Evolutionary conservation across 805 yeast genomes (phyloP).

Genomic region (Pichia cabralensis): DNA sequence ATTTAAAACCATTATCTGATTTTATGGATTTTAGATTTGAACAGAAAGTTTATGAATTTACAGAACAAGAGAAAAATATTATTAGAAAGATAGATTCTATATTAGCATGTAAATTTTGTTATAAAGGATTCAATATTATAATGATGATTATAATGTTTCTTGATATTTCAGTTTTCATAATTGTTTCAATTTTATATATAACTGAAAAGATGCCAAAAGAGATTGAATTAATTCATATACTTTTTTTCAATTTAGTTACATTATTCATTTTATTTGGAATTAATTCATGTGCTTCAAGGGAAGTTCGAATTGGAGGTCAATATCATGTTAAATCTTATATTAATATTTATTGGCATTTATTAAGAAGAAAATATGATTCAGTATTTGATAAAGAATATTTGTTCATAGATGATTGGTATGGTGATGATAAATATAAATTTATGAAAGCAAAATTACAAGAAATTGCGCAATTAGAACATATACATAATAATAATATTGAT

Average conservation of each 20-base stretch:
- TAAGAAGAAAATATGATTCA: not conserved
- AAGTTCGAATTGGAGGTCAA: constrained; percentile 8
- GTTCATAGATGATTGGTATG: constrained; percentile 14
- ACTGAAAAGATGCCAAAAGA: not conserved
- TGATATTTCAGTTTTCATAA: not conserved
- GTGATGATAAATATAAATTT: constrained; percentile 11
- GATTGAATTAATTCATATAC: constrained; percentile 7
- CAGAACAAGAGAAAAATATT: constrained; percentile 2
- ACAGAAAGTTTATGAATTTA: not conserved
- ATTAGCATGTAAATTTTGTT: constrained; percentile 4
- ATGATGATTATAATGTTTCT: not conserved
- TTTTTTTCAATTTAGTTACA: constrained; percentile 7
- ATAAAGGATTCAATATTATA: constrained; percentile 1
- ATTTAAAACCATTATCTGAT: constrained; percentile 1
- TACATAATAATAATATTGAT: not conserved
- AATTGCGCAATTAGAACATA: not conserved
- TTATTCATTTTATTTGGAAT: constrained; percentile 5
- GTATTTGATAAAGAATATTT: constrained; percentile 4
- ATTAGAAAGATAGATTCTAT: constrained; percentile 5
- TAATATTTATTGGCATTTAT: constrained; percentile 8
- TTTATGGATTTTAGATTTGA: constrained; percentile 1
- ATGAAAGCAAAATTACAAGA: constrained; percentile 6
- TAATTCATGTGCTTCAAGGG: constrained; percentile 10
- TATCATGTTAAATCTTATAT: constrained; percentile 7
- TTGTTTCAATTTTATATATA: not conserved